These are phyloP conservation scores for Termitomyces sp. DNA, from an alignment of 768 basidiomycete species.

Conservation along the genomic window DNA sequence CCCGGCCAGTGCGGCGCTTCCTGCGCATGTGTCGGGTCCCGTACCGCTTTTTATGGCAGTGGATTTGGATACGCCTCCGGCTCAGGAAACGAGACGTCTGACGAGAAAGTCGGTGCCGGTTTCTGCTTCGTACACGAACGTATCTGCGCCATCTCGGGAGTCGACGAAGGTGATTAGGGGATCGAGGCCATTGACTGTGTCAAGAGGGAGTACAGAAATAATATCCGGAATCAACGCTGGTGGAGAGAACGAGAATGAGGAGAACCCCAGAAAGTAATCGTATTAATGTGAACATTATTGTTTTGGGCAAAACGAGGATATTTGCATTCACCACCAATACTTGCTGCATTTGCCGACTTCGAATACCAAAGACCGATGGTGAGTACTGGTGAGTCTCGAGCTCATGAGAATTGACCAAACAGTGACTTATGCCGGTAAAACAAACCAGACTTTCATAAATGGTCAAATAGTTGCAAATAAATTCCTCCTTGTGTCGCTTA, in stretches of 20 bases:
- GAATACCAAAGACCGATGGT: no score
- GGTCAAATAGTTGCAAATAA: no score
- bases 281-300: neutral
- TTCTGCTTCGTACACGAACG: slow-evolving; percentile 7
- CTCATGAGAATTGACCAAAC: no score
- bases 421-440: no score
- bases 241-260: neutral
- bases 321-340: neutral
- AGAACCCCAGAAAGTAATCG: neutral
- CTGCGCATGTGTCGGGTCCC: slow-evolving; percentile 10
- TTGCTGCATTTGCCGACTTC: no score
- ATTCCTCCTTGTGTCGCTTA: no score
- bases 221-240: no score
- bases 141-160: neutral
- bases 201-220: neutral
- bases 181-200: slow-evolving; percentile 6
- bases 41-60: slow-evolving; percentile 17
- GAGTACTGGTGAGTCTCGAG: no score
- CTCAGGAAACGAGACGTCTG: slow-evolving; percentile 6
- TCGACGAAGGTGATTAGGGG: neutral
- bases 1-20: slow-evolving; percentile 14
- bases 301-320: neutral
- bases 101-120: slow-evolving; percentile 6
- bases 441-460: no score
- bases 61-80: slow-evolving; percentile 2